phyloP scores from a whole-genome alignment of 495 filamentous ascomycete species.

The Staphylotrichum longicolle region DNA sequence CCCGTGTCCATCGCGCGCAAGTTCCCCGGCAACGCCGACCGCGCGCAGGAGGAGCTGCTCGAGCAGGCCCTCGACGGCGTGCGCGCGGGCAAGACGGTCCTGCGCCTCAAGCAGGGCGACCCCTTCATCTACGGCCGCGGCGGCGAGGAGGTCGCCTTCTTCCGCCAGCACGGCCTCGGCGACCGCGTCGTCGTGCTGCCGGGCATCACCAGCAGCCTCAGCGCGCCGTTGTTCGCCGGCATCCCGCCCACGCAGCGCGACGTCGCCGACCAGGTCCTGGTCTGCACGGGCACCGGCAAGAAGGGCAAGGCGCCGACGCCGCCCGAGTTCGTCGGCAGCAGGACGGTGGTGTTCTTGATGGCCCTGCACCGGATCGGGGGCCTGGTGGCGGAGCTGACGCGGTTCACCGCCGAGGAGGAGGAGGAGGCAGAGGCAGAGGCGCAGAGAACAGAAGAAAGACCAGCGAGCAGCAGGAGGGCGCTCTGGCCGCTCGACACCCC shows the following conservation, averaged over 20 bases:
- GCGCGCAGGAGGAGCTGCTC: slow-evolving; percentile 89
- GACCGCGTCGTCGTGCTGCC: slow-evolving; percentile 64
- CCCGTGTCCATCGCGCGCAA: slow-evolving; percentile 91
- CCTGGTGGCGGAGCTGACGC: slow-evolving; percentile 64
- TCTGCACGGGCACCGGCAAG: slow-evolving; percentile 92
- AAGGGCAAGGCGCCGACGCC: slow-evolving; percentile 81
- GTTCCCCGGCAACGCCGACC: slow-evolving; percentile 95
- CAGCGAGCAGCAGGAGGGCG: slow-evolving; percentile 24
- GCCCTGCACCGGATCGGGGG: slow-evolving; percentile 78
- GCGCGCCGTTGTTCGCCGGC: slow-evolving; percentile 80
- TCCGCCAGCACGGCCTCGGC: slow-evolving; percentile 64
- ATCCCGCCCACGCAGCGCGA: slow-evolving; percentile 87
- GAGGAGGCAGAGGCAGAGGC: slow-evolving; percentile 31
- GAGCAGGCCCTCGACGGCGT: slow-evolving; percentile 70
- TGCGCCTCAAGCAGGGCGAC: slow-evolving; percentile 93
- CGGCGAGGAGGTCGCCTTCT: slow-evolving; percentile 89
- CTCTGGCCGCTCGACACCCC: slow-evolving; percentile 61
- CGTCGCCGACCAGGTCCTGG: slow-evolving; percentile 85
- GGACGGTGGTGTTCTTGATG: slow-evolving; percentile 96
- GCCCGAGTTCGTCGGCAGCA: slow-evolving; percentile 69
- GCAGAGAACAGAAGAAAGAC: not conserved
- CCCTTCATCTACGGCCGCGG: slow-evolving; percentile 95
- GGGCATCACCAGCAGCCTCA: slow-evolving; percentile 84
- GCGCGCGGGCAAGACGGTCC: slow-evolving; percentile 69
- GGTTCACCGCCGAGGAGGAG: slow-evolving; percentile 32